A percentile compares a stretch with the other conserved stretches of the same genome.
These are phyloP conservation scores for Buxus sempervirens DNA, from an alignment of 164 flowering plant genomes.

Conservation along the genomic window DNA sequence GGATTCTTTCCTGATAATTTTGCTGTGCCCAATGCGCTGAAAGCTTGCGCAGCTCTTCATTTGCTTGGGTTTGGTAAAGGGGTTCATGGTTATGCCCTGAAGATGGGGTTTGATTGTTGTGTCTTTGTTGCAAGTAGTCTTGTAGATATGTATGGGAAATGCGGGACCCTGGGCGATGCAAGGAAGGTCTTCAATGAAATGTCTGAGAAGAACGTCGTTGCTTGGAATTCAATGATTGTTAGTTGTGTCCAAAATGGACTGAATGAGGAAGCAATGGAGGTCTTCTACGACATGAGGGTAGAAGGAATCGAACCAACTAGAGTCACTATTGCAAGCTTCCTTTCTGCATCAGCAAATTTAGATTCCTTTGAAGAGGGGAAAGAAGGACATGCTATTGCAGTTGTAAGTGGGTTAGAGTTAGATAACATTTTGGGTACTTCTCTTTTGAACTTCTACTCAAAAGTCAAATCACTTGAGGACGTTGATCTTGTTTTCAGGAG, in stretches of 20 bases:
- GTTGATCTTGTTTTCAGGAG: conserved; percentile 48
- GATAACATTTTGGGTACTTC: conserved; percentile 63
- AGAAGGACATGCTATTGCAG: conserved; percentile 68
- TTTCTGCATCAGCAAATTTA: conserved; percentile 67
- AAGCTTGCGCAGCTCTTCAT: conserved; percentile 61
- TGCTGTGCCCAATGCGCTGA: conserved; percentile 59
- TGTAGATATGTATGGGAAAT: conserved; percentile 81
- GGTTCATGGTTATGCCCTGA: conserved; percentile 70
- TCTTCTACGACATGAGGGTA: conserved; percentile 61
- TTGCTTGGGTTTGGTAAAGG: conserved; percentile 48
- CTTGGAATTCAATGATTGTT: conserved; percentile 75
- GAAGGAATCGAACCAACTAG: conserved; percentile 56
- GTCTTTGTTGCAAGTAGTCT: conserved; percentile 67
- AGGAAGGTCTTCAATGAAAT: conserved; percentile 54
- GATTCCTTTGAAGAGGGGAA: conserved; percentile 60
- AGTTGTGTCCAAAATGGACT: conserved; percentile 62
- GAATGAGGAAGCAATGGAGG: conserved; percentile 49
- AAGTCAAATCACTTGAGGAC: conserved; percentile 48
- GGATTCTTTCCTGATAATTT: conserved; percentile 66
- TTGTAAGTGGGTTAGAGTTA: conserved; percentile 45
- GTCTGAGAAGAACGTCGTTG: conserved; percentile 47
- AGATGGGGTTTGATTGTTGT: conserved; percentile 50
- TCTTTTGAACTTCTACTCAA: conserved; percentile 61
- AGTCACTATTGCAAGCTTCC: conserved; percentile 54
- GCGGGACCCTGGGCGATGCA: conserved; percentile 55